These are phyloP conservation scores for Debaryomyces sp. DNA, from an alignment of 1,139 yeast genomes.

Conservation along the genomic window DNA sequence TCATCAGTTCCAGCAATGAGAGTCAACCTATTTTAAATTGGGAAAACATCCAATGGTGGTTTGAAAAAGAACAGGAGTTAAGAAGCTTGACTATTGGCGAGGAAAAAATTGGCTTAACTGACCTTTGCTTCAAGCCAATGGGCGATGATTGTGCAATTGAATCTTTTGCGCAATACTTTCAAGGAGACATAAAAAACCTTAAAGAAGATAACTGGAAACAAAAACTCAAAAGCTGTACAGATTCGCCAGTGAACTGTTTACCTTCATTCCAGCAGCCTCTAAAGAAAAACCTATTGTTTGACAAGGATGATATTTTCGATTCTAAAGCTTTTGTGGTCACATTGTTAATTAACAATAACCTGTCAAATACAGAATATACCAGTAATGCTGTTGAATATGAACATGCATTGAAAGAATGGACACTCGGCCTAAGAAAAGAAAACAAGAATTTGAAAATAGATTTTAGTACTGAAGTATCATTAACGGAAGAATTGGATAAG, in stretches of 20 bases:
- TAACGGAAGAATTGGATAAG: slow-evolving; percentile 80
- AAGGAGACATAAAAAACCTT: slow-evolving; percentile 59
- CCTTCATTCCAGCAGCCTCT: slow-evolving; percentile 93
- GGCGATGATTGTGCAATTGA: slow-evolving; percentile 86
- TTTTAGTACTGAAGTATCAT: slow-evolving; percentile 80
- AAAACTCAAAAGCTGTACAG: slow-evolving; percentile 61
- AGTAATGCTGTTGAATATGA: slow-evolving; percentile 67
- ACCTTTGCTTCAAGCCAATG: slow-evolving; percentile 79
- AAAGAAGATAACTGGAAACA: slow-evolving; percentile 56
- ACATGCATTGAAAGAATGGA: slow-evolving; percentile 53
- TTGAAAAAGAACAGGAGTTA: slow-evolving; percentile 66
- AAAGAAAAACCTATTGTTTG: slow-evolving; percentile 67
- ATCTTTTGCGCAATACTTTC: slow-evolving; percentile 86
- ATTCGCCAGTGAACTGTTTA: slow-evolving; percentile 84
- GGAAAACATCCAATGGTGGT: slow-evolving; percentile 86
- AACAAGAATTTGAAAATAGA: slow-evolving; percentile 61
- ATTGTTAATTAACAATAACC: slow-evolving; percentile 52
- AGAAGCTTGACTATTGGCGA: slow-evolving; percentile 25
- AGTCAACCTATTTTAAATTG: slow-evolving; percentile 58
- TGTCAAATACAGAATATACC: slow-evolving; percentile 37
- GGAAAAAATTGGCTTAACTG: slow-evolving; percentile 47
- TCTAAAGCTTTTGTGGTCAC: slow-evolving; percentile 80
- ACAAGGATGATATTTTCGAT: slow-evolving; percentile 50
- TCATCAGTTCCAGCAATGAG: slow-evolving; percentile 69
- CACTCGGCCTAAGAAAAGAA: slow-evolving; percentile 50